Evolutionary conservation across 2,329 filamentous ascomycete species (phyloP).

Genomic region (Phialophora expanda): DNA sequence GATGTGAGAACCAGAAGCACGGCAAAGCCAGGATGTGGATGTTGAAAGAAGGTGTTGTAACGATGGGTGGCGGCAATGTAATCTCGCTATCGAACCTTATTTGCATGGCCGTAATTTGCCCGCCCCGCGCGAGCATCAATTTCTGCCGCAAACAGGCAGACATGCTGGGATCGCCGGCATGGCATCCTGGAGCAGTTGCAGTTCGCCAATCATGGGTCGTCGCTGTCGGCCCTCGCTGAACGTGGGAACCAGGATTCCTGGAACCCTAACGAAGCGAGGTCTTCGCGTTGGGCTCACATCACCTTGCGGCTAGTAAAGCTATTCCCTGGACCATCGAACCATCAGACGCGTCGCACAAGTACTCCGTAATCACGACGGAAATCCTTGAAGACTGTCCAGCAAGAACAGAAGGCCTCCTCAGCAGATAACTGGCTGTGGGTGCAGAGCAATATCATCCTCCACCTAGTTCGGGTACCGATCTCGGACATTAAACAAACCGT

Average conservation of each 20-base stretch:
- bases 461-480: background rate
- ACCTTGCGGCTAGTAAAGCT: background rate
- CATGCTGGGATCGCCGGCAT: slow-evolving; percentile 15
- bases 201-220: slow-evolving; percentile 10
- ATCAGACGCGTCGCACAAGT: background rate
- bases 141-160: slow-evolving; percentile 29
- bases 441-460: background rate
- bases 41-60: slow-evolving; percentile 1
- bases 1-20: slow-evolving; percentile 23
- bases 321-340: background rate
- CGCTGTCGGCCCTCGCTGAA: slow-evolving; percentile 8
- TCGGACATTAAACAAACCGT: background rate
- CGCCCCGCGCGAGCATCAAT: slow-evolving; percentile 28
- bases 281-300: background rate
- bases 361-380: background rate
- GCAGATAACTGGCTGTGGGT: background rate
- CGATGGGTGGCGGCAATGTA: slow-evolving; percentile 31
- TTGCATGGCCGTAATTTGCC: slow-evolving; percentile 31
- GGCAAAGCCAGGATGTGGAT: background rate
- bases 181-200: slow-evolving; percentile 10
- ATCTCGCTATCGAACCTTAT: slow-evolving; percentile 38
- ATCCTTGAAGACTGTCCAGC: background rate
- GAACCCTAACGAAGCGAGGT: slow-evolving; percentile 3
- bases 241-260: slow-evolving; percentile 7
- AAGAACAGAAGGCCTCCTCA: background rate